Conservation (phyloP, 345 rosid genomes). For the Euphorbia lathyris region DNA sequence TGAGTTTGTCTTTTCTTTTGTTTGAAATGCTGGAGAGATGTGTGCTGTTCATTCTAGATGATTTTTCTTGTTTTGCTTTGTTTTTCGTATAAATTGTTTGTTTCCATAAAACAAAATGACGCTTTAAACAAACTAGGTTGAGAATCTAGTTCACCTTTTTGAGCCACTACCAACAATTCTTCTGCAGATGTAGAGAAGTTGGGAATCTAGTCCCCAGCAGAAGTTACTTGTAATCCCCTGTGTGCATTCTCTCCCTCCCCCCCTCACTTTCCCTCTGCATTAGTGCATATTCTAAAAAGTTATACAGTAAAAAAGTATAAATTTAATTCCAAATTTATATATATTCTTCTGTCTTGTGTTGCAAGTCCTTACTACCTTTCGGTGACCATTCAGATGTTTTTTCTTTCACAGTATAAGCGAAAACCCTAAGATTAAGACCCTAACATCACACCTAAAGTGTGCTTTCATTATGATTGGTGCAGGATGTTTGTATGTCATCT, state of each 20-base stretch:
- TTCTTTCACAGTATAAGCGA: background rate
- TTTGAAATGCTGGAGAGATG: too few species aligned
- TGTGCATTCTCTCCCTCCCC: background rate
- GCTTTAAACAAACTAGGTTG: background rate
- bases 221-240: background rate
- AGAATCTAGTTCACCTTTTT: background rate
- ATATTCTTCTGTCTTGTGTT: background rate
- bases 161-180: background rate
- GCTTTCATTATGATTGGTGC: slow-evolving; percentile 22
- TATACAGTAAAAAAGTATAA: background rate
- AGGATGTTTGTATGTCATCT: slow-evolving; percentile 90
- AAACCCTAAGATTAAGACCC: background rate
- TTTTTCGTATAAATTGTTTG: too few species aligned
- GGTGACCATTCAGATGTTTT: background rate
- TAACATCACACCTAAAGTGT: background rate
- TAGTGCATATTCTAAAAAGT: background rate
- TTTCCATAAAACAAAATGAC: background rate
- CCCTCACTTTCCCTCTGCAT: background rate
- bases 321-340: background rate
- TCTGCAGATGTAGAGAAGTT: background rate
- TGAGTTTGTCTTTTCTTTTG: too few species aligned
- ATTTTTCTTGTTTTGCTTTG: background rate
- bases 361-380: background rate
- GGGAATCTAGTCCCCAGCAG: background rate
- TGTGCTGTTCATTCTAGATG: too few species aligned